Base-by-base conservation (phyloP, 257 asterid genomes). In the Fraxinus pennsylvanica region DNA sequence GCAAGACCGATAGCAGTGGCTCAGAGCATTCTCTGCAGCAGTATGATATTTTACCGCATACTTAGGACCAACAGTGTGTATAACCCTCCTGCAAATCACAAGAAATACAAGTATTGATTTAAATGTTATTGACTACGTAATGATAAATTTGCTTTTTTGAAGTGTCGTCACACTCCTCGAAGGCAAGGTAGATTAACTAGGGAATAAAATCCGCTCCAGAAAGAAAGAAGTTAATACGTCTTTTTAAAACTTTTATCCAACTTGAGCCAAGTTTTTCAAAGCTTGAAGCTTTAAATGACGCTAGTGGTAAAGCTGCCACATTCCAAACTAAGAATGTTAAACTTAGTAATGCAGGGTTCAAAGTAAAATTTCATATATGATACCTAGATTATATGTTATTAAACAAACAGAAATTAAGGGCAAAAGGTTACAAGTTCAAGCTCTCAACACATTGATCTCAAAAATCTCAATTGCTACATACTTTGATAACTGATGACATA, bases 21-120 rank as follows among this genome's bases (percentile, higher is more conserved):
- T 93, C 78, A 96, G 88, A 68, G 99, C 97, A 87, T 93, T 93
- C 84, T 96, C 99, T 45, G 98, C 99, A 81, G 99, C 99, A 25
- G 97, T 93, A 77, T 96, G 99, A 83, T 96, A 96, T 84, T 96
- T 93, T 73, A 91, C 92, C 43, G 98, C 98, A 88, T 96, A 96
- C 81, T 96, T 96, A 6, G 99, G 99, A 80, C 98, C 99, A 77
- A 96, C 99, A 59, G 98, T 96, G 84, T 96, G 99, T 77, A 96
- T 89, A 80, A 96, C 91, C 91, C 94, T 92, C 96, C 99, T 96
- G 92, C 73, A 86, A 87, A 79, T 79, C 70, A 81, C 75, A 79
- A 47, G 82, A 61, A 70, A 81, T 13, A 30, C 54, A 52, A 54
- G n/a, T 33, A 67, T 66, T 66, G 15, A 32, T 68, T 52, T 36